phyloP scores from a whole-genome alignment of 306 rosid genomes.

The Lathyrus oleraceus region DNA sequence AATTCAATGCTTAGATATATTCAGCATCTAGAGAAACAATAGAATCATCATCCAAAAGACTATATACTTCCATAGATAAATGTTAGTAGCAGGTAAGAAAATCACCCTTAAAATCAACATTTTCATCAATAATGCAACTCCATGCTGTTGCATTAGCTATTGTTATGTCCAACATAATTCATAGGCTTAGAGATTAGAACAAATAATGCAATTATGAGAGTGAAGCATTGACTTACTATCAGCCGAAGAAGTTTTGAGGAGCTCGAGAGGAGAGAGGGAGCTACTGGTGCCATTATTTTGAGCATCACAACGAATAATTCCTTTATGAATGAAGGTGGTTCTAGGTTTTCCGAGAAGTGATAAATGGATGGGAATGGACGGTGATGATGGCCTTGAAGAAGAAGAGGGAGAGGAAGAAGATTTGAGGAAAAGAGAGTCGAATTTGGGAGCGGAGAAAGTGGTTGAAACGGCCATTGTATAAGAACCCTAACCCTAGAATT shows the following conservation, averaged over 20 bases:
- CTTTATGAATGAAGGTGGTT: slow-evolving; percentile 49
- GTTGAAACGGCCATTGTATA: slow-evolving; percentile 59
- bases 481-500: slow-evolving; percentile 44
- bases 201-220: not conserved
- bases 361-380: slow-evolving; percentile 26
- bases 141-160: not conserved
- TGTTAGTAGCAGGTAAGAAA: not conserved
- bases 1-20: not conserved
- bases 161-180: not conserved
- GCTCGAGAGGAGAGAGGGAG: slow-evolving; percentile 79
- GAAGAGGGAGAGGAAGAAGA: slow-evolving; percentile 32
- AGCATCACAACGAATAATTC: slow-evolving; percentile 64
- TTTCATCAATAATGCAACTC: not conserved
- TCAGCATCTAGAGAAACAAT: not conserved
- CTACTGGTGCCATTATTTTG: slow-evolving; percentile 29
- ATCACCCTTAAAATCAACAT: not conserved
- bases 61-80: not conserved
- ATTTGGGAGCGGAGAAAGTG: slow-evolving; percentile 54
- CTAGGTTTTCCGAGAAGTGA: slow-evolving; percentile 39
- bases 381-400: slow-evolving; percentile 33
- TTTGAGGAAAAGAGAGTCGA: slow-evolving; percentile 50
- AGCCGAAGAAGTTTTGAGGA: slow-evolving; percentile 82
- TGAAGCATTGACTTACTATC: slow-evolving; percentile 55
- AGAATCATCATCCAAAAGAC: not conserved
- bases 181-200: too few species aligned